Percentiles rank a stretch among this genome's conserved stretches.
phyloP scores from a whole-genome alignment of 2,329 filamentous ascomycete species.

The Colletotrichum zoysiae region DNA sequence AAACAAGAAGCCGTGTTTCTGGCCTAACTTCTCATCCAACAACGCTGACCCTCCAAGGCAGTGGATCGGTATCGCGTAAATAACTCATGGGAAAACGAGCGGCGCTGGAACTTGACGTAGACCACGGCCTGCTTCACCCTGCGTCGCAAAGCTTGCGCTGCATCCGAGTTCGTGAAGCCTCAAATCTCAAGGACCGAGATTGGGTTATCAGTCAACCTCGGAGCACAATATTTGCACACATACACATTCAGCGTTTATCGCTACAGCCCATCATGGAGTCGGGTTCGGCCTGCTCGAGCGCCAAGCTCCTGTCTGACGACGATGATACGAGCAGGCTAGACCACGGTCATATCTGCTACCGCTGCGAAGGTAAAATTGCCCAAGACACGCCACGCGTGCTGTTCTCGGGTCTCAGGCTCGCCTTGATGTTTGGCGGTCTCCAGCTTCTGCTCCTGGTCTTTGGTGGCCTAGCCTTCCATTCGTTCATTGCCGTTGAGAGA shows the following conservation, averaged over 20 bases:
- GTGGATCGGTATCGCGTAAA: not conserved
- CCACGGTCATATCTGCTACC: not conserved
- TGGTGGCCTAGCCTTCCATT: not conserved
- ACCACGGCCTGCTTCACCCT: not conserved
- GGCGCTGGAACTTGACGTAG: not conserved
- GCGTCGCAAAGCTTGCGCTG: not conserved
- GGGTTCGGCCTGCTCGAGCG: not conserved
- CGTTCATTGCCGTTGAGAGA: not conserved
- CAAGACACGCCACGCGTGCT: no score
- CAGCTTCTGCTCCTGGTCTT: not conserved
- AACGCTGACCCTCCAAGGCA: not conserved
- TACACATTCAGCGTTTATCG: not conserved
- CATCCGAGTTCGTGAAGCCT: not conserved
- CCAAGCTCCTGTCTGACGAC: not conserved
- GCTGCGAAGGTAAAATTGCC: not conserved
- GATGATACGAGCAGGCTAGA: not conserved
- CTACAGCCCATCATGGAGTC: not conserved
- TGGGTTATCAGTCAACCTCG: not conserved
- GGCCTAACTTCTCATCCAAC: no score
- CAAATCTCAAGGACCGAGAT: not conserved
- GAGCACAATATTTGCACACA: no score
- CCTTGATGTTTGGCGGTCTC: not conserved
- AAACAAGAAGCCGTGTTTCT: not conserved
- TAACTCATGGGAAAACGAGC: not conserved
- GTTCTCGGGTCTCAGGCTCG: not conserved